Evolutionary conservation across 2,329 filamentous ascomycete genomes (phyloP).

Genomic region (Botrytis fabae): DNA sequence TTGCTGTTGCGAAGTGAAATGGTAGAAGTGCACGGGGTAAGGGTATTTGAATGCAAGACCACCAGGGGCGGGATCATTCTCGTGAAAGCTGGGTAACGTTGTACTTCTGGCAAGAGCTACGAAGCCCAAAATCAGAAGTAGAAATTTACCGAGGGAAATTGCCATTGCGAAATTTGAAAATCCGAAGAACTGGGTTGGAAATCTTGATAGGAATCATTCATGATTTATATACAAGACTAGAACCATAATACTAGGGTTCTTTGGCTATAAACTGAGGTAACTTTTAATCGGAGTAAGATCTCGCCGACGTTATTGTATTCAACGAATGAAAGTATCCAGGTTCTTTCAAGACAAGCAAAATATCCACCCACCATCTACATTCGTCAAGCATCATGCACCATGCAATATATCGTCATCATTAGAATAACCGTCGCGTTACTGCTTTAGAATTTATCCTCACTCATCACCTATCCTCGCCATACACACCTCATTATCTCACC

Average conservation of each 20-base stretch:
- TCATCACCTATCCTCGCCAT: not conserved
- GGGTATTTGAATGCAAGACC: not conserved
- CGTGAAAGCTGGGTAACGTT: not conserved
- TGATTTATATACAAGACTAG: not conserved
- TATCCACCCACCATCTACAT: not conserved
- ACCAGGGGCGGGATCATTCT: not conserved
- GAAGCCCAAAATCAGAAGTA: not conserved
- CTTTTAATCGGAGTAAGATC: not conserved
- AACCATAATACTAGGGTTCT: not conserved
- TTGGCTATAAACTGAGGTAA: not conserved
- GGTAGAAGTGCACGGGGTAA: conserved; percentile 5
- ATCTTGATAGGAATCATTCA: not conserved
- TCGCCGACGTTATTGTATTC: not conserved
- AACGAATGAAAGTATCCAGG: not conserved
- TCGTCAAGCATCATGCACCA: not conserved
- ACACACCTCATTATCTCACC: rapidly evolving
- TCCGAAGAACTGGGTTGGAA: too few species aligned
- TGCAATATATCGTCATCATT: not conserved
- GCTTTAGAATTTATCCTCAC: not conserved
- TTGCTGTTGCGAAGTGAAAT: conserved; percentile 42
- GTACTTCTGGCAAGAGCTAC: not conserved
- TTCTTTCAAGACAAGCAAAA: not conserved
- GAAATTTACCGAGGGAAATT: not conserved
- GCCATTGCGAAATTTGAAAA: not conserved
- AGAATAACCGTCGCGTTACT: not conserved